phyloP scores from a whole-genome alignment of 1,284 basidiomycete species.

The Pseudozyma sp. region DNA sequence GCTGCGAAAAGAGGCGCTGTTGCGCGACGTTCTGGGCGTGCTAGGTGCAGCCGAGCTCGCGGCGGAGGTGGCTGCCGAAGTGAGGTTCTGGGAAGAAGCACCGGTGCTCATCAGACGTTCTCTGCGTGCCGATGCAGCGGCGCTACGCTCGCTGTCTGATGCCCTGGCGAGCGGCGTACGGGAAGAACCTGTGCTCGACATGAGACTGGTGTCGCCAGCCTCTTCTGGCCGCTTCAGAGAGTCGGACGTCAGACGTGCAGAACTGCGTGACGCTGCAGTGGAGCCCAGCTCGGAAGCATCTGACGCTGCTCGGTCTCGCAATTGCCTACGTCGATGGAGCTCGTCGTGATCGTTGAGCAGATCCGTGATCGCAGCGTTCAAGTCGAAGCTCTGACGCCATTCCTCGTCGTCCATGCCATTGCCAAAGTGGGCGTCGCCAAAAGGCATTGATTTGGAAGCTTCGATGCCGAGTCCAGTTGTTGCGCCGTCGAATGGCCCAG shows the following conservation, averaged over 20 bases:
- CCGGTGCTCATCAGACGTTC: slow-evolving; percentile 30
- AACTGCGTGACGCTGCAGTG: slow-evolving; percentile 2
- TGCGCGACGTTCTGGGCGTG: slow-evolving; percentile 28
- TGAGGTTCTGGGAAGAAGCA: slow-evolving; percentile 9
- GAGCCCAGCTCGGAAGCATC: slow-evolving; percentile 26
- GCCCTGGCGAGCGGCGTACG: slow-evolving; percentile 1
- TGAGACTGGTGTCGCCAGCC: slow-evolving; percentile 5
- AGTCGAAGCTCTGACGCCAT: slow-evolving; percentile 58
- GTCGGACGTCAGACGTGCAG: slow-evolving; percentile 15
- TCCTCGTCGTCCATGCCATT: slow-evolving; percentile 31
- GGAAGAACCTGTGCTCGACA: slow-evolving; percentile 3
- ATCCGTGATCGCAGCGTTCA: slow-evolving; percentile 63
- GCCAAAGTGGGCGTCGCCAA: slow-evolving; percentile 38
- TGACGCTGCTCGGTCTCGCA: slow-evolving; percentile 30
- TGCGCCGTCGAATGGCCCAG: slow-evolving; percentile 55
- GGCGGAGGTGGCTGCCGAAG: slow-evolving; percentile 1
- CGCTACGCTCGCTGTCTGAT: slow-evolving; percentile 12
- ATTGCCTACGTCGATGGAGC: slow-evolving; percentile 44
- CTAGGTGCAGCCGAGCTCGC: slow-evolving; percentile 11
- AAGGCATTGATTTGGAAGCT: slow-evolving; percentile 36
- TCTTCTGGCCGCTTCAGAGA: slow-evolving; percentile 23
- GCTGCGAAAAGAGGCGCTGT: slow-evolving; percentile 36
- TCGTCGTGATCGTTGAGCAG: slow-evolving; percentile 58
- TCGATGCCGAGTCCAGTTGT: slow-evolving; percentile 15
- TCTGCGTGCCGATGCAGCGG: slow-evolving; percentile 15